These are phyloP conservation scores for Lepidium campestre DNA, from an alignment of 441 rosid species.

Conservation along the genomic window DNA sequence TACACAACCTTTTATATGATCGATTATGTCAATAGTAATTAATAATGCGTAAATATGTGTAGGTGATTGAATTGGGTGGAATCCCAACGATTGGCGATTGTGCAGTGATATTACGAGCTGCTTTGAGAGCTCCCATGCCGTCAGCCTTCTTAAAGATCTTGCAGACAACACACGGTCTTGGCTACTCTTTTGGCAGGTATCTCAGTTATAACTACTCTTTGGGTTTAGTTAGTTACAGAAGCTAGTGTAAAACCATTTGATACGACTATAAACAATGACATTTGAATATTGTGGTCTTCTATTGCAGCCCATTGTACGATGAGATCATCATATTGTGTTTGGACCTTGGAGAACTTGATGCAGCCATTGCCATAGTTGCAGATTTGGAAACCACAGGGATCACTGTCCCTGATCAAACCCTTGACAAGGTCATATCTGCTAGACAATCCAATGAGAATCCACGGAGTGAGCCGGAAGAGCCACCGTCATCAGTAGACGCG, in stretches of 20 bases:
- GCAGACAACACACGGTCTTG: constrained; percentile 70
- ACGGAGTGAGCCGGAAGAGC: constrained; percentile 19
- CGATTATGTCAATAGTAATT: not conserved
- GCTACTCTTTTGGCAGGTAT: constrained; percentile 78
- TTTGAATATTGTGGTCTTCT: not conserved
- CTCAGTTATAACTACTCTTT: not conserved
- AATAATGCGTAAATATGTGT: not conserved
- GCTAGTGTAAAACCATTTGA: not conserved
- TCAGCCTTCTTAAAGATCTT: constrained; percentile 82
- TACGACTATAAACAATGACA: not conserved
- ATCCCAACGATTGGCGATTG: constrained; percentile 84
- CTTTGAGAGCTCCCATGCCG: constrained; percentile 84
- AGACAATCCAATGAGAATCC: constrained; percentile 44
- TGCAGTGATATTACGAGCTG: constrained; percentile 79
- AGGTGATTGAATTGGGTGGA: constrained; percentile 89
- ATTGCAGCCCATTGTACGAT: constrained; percentile 71
- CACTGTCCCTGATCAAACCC: constrained; percentile 56
- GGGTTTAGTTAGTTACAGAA: not conserved
- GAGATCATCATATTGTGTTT: constrained; percentile 76
- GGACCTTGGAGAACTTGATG: constrained; percentile 83
- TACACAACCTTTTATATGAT: not conserved
- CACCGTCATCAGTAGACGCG: constrained; percentile 7
- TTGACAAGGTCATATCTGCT: constrained; percentile 77
- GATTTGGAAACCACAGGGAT: constrained; percentile 84
- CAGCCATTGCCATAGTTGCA: constrained; percentile 82